Base-by-base conservation (phyloP, 2,329 filamentous ascomycete species). In the Arthrinium phaeospermum region DNA sequence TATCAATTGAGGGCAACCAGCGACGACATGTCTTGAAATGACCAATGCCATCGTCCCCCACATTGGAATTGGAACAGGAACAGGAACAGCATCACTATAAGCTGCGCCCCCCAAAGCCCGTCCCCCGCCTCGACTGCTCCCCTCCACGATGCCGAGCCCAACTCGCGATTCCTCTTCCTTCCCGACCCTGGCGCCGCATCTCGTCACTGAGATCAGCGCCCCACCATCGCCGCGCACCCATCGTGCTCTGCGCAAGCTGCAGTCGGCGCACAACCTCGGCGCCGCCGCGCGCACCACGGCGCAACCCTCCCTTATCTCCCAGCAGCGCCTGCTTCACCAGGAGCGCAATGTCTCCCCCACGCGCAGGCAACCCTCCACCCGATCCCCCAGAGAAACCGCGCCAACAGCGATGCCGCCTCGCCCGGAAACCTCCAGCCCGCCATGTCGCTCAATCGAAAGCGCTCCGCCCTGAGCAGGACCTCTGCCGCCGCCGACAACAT, bases 201-300 rank as follows among this genome's bases (percentile, higher is more conserved):
- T 83, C 72, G 80, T 82, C 49, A 82, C 85, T 51, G 84, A 89
- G 74, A 83, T 88, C 71, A 85, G 88, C 77, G 81, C 87, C 68
- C 87, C 90, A 74, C 86, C 89, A 34, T 91, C 91, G 41, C 91
- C 91, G 61, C 88, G 90, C 74, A 90, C 90, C 37, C 89, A 91
- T 79, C 90, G 92, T 77, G 88, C 89, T 67, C 86, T 95, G 73
- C 90, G 93, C 76, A 92, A 92, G 80, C 89, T 94, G 44, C 92
- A 94, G 82, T 95, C 93, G 45, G 92, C 93, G 69, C 92, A 94
- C 84, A 86, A 88, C 82, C 83, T 94, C 71, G 90, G 90, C 79
- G 80, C 80, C 24, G 74, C 77, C 34, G 83, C 90, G 74, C 87
- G 89, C 77, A 24, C 19, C 45, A 51, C 44, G 37, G 37, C 37